These are phyloP conservation scores for Claviceps maximensis DNA, from an alignment of 2,329 filamentous ascomycete genomes.

Conservation along the genomic window DNA sequence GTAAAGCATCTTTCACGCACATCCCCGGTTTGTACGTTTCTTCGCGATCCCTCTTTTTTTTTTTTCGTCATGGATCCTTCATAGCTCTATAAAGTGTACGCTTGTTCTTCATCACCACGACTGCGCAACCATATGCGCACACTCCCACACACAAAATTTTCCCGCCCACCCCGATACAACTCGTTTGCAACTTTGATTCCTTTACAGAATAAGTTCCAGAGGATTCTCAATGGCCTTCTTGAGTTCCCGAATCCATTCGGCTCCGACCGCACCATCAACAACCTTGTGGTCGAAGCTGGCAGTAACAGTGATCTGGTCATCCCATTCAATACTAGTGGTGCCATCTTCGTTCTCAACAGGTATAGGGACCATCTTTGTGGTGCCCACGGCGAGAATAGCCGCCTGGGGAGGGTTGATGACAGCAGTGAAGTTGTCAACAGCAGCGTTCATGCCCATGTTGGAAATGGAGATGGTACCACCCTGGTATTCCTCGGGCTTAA, in stretches of 20 bases:
- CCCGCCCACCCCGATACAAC: neutral
- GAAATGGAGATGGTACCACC: constrained; percentile 98
- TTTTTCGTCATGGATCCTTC: constrained; percentile 4
- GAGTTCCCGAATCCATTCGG: constrained; percentile 90
- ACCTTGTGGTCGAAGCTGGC: constrained; percentile 99
- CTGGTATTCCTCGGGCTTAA: constrained; percentile 99
- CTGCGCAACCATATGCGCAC: neutral
- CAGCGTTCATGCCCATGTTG: constrained; percentile 99
- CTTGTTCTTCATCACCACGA: constrained; percentile 4
- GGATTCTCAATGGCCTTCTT: constrained; percentile 98
- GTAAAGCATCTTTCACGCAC: neutral
- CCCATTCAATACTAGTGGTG: constrained; percentile 64
- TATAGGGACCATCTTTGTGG: constrained; percentile 87
- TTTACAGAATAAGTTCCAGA: constrained; percentile 79
- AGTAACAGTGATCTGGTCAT: constrained; percentile 92
- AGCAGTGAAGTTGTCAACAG: constrained; percentile 92
- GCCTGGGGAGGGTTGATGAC: constrained; percentile 99
- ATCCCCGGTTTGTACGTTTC: constrained; percentile 1
- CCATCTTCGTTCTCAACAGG: constrained; percentile 78
- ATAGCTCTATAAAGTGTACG: constrained; percentile 9
- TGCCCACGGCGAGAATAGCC: constrained; percentile 87
- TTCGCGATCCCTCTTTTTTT: constrained; percentile 3
- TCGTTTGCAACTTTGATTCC: neutral
- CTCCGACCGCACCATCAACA: constrained; percentile 88
- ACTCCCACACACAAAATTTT: neutral